Conservation (phyloP, 345 rosid genomes). For the Psidium guajava region DNA sequence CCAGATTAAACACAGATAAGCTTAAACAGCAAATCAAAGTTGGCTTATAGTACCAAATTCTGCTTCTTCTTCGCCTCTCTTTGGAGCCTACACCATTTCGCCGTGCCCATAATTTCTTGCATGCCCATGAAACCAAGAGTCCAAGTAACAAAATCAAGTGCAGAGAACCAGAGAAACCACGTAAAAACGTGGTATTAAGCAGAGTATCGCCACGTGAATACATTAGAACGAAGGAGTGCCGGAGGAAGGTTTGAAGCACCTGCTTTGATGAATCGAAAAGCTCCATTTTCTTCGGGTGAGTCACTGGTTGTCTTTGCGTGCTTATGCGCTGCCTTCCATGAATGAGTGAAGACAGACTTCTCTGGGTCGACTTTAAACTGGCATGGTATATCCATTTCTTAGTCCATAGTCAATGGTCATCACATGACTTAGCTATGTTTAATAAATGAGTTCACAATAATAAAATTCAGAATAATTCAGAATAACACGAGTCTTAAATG, state of each 20-base stretch:
- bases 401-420: too few relatives aligned
- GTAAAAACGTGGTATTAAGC: not conserved
- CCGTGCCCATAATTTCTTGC: not conserved
- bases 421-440: too few relatives aligned
- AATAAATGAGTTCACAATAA: too few relatives aligned
- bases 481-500: too few relatives aligned
- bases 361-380: not conserved
- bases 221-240: not conserved
- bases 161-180: conserved; percentile 5
- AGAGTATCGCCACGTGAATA: not conserved
- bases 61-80: not conserved
- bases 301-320: not conserved
- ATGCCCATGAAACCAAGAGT: conserved; percentile 3
- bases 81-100: not conserved
- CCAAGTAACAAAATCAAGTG: conserved; percentile 2
- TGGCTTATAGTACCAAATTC: conserved; percentile 17
- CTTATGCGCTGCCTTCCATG: not conserved
- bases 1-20: conserved; percentile 39
- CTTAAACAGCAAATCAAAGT: conserved; percentile 39
- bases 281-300: not conserved
- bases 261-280: not conserved
- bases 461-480: too few relatives aligned
- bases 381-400: not conserved
- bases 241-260: not conserved
- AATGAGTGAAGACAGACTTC: not conserved